Evolutionary conservation across 257 asterid species (phyloP), one percentile per base, ranked within the genome.

Genomic region (Verbascum thapsus): DNA sequence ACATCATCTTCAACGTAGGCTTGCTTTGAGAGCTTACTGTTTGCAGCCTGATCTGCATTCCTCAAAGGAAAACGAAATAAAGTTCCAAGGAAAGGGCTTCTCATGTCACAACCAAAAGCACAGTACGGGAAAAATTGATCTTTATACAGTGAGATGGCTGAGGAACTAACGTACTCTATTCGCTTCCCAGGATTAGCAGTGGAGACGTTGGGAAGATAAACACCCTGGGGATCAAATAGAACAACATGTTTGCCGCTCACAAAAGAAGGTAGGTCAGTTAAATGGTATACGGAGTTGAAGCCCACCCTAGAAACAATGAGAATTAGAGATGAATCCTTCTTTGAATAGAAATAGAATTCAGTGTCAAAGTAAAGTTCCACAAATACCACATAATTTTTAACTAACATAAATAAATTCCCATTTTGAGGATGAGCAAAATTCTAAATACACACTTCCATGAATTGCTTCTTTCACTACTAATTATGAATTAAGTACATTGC

Each of bases 11-110:
- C 95, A 61, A 69, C 58, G 81, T 91, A 91, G 63, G 88, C 80
- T 83, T 91, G 98, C 78, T 81, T 91, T 66, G 98, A 91, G 73
- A 91, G 98, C 75, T 79, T 78, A 82, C 98, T 91, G 66, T 72
- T 72, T 75, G 86, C 81, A 79, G 96, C 96, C 80, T 85, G 98
- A 56, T 83, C 83, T 64, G 79, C 78, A 78, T 81, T 84, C 85
- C 98, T 91, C 88, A 91, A 73, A 74, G 98, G 98, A 74, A 88
- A 91, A 72, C 96, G 98, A 76, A 91, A 91, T 79, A 91, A 80
- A 78, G 96, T 91, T 83, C 98, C 98, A 66, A 48, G 63, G 82
- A 86, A 83, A 76, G 96, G 83, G 78, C 66, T 80, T 81, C 64
- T 76, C 98, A 91, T 91, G 83, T 91, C 95, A 74, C 98, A 91